Percentiles rank a stretch among this genome's conserved stretches.
Evolutionary conservation across 2,329 filamentous ascomycete genomes (phyloP).

Genomic region (Fusarium sp.): DNA sequence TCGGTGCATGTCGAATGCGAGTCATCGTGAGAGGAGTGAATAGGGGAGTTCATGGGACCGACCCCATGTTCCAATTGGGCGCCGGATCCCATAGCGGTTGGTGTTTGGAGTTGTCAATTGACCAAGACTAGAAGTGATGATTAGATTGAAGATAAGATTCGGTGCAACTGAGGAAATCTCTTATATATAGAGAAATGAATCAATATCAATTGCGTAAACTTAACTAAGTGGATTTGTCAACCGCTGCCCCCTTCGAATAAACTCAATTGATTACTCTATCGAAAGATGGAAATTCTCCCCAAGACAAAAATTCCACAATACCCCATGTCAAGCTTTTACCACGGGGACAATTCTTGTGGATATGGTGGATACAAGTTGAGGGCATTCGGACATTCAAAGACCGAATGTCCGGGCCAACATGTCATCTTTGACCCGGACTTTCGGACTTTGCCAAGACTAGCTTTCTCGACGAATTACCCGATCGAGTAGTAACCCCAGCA

Average conservation of each 20-base stretch:
- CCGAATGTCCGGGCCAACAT: slow-evolving; percentile 25
- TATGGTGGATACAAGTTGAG: slow-evolving; percentile 28
- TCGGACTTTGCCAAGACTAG: slow-evolving; percentile 14
- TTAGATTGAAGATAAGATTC: neutral
- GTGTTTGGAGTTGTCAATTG: neutral
- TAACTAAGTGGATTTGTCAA: neutral
- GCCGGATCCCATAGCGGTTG: slow-evolving; percentile 16
- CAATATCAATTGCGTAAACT: neutral
- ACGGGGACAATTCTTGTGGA: slow-evolving; percentile 22
- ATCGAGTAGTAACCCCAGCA: neutral
- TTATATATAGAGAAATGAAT: neutral
- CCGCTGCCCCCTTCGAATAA: neutral
- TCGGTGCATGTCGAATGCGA: slow-evolving; percentile 33
- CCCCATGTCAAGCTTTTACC: slow-evolving; percentile 7
- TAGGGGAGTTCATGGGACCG: neutral
- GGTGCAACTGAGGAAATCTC: neutral
- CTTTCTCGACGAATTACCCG: slow-evolving; percentile 18
- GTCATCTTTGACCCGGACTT: neutral
- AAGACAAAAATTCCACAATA: neutral
- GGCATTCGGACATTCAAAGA: slow-evolving; percentile 37
- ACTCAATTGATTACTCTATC: neutral
- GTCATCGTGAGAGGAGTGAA: slow-evolving; percentile 9
- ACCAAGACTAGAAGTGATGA: neutral
- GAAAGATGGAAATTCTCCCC: slow-evolving; percentile 1
- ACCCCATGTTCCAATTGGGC: slow-evolving; percentile 15